Base-by-base conservation (phyloP, 2,329 filamentous ascomycete genomes). In the Pseudopyrenochaeta lycopersici region DNA sequence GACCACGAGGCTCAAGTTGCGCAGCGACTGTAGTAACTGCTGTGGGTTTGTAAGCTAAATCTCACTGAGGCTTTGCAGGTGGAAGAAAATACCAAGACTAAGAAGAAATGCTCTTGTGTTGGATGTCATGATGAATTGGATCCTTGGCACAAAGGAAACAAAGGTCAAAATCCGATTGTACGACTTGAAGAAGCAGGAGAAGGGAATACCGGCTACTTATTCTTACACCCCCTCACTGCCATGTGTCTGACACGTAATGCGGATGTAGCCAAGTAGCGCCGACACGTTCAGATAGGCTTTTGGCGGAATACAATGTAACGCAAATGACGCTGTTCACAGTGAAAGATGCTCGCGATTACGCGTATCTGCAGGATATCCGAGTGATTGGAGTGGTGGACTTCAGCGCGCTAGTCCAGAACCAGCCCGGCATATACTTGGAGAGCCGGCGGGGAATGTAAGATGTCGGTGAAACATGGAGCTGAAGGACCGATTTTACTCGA, bases 401-500 rank as follows among this genome's bases (percentile, higher is more conserved):
- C 36, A 17, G 39, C 23, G 15, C 45, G 49, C 51, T 60, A 58
- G 18, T 39, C 54, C 32, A 23, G n/a, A 23, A 46, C 57, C 43
- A 39, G 53, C 15, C 52, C 58, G 60, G 62, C 42, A 41, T 56
- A 33, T 27, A 52, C 20, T 50, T 57, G 58, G 71, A 73, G 71
- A 74, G 71, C 71, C 71, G 68, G 54, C 21, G 36, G 20, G 36
- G 20, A n/a, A 39, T 46, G 46, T 47, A 30, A 53, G 39, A 63
- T 56, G 56, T 71, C 70, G 70, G 69, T 55, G 57, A 60, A 64
- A 66, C 53, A 46, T 10, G 21, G 41, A 27, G n/a, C n/a, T 39
- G 21, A 61, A 66, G 41, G 54, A 29, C 67, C 65, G 67, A 67
- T 49, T 32, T 51, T 36, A 15, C 40, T 23, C 20, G 32, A 17